Conservation (phyloP, 2,329 filamentous ascomycete species). For the Penicillium corylophilum region DNA sequence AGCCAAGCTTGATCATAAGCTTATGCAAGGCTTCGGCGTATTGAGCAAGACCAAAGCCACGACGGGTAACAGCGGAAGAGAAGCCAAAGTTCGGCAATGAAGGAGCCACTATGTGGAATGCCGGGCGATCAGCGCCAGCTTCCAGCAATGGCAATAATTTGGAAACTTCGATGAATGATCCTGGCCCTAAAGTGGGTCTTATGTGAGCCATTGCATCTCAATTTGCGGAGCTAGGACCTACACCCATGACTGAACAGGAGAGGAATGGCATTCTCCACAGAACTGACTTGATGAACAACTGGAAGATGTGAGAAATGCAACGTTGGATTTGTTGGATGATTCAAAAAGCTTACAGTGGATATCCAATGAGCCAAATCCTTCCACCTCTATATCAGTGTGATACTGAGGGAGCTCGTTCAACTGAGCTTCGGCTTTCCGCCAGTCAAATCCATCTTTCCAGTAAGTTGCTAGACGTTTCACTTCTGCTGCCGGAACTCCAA, state of each 20-base stretch:
- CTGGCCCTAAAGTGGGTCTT: slow-evolving; percentile 49
- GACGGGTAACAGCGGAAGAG: slow-evolving; percentile 42
- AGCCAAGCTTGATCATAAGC: slow-evolving; percentile 68
- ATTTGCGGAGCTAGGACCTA: slow-evolving; percentile 22
- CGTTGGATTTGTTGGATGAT: background rate
- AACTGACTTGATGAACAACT: slow-evolving; percentile 58
- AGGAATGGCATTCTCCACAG: slow-evolving; percentile 57
- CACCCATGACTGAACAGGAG: slow-evolving; percentile 68
- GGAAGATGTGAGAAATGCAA: background rate
- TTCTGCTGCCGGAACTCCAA: slow-evolving; percentile 18
- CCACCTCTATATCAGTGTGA: slow-evolving; percentile 52
- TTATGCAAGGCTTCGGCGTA: slow-evolving; percentile 66
- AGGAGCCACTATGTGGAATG: slow-evolving; percentile 56
- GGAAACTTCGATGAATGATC: slow-evolving; percentile 61
- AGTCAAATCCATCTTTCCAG: slow-evolving; percentile 61
- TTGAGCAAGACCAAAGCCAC: slow-evolving; percentile 59
- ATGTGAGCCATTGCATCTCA: background rate
- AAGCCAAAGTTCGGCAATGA: slow-evolving; percentile 59
- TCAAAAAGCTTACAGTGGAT: slow-evolving; percentile 53
- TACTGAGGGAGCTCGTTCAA: slow-evolving; percentile 64
- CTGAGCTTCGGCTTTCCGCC: slow-evolving; percentile 59
- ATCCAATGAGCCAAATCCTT: slow-evolving; percentile 59
- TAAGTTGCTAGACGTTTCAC: slow-evolving; percentile 53
- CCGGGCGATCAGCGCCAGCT: slow-evolving; percentile 37
- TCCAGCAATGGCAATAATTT: slow-evolving; percentile 47